Evolutionary conservation across 1,284 basidiomycete genomes (phyloP).

Genomic region (Papiliotrema nemorosa): DNA sequence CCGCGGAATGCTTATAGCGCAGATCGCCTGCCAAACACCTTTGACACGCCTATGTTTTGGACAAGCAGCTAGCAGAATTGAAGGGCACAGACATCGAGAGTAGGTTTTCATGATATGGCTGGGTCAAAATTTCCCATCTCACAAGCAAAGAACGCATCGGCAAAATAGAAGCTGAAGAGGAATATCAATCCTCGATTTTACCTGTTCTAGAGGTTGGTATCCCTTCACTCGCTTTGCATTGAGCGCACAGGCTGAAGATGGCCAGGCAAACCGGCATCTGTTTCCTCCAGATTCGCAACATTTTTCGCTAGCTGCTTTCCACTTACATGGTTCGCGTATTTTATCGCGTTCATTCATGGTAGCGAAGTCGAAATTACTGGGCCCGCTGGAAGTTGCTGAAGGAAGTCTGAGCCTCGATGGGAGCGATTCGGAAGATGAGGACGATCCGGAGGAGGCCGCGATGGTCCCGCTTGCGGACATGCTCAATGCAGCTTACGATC

Average conservation of each 20-base stretch:
- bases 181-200: conserved; percentile 64
- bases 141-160: conserved; percentile 72
- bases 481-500: conserved; percentile 80
- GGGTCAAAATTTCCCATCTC: neutral
- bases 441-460: conserved; percentile 63
- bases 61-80: conserved; percentile 59
- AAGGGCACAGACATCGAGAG: conserved; percentile 80
- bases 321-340: conserved; percentile 89
- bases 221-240: neutral
- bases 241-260: neutral
- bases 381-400: conserved; percentile 9
- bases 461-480: conserved; percentile 99
- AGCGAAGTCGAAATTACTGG: conserved; percentile 11
- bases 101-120: conserved; percentile 49
- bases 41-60: conserved; percentile 98
- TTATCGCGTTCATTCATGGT: conserved; percentile 63
- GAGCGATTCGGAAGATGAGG: conserved; percentile 45
- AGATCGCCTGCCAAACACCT: conserved; percentile 62
- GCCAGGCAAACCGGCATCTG: conserved; percentile 64
- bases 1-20: conserved; percentile 2
- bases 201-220: conserved; percentile 55
- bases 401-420: neutral
- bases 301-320: conserved; percentile 75
- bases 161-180: conserved; percentile 71
- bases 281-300: conserved; percentile 58